Evolutionary conservation across 306 rosid species (phyloP).

Genomic region (Urtica urens): DNA sequence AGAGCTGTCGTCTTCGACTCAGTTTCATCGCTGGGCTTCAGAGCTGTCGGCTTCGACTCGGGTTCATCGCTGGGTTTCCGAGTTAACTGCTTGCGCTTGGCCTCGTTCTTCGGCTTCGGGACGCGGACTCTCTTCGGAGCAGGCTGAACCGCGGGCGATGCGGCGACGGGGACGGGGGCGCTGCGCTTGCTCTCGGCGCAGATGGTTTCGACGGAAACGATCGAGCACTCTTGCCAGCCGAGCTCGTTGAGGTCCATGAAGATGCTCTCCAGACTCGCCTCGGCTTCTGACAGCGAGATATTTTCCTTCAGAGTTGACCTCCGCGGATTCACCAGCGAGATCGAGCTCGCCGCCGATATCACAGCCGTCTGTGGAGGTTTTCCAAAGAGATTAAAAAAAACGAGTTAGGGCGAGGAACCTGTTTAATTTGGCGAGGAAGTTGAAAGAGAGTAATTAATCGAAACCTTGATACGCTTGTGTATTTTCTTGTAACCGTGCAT

Average conservation of each 20-base stretch:
- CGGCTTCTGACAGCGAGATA: conserved; percentile 27
- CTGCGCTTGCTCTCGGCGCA: neutral
- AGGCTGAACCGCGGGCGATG: neutral
- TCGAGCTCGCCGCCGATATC: conserved; percentile 34
- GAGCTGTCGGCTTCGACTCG: neutral
- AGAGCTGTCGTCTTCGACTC: no score
- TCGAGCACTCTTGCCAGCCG: conserved; percentile 4
- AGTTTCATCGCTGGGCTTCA: neutral
- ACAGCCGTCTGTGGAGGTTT: conserved; percentile 28
- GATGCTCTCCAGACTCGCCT: neutral
- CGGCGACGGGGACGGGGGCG: neutral
- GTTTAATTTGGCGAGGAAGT: conserved; percentile 8
- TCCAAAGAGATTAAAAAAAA: neutral
- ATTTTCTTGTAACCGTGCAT: conserved; percentile 72
- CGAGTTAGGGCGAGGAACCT: neutral
- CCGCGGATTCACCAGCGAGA: conserved; percentile 35
- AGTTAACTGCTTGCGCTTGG: neutral
- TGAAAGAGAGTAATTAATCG: neutral
- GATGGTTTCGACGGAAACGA: neutral
- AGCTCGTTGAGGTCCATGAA: conserved; percentile 1
- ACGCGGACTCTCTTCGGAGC: neutral
- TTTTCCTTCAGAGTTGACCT: conserved; percentile 52
- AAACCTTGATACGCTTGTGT: conserved; percentile 39
- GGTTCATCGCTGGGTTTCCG: no score
- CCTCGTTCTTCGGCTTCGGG: no score